A percentile compares a stretch with the other conserved stretches of the same genome.
Conservation (phyloP, 176 grass and related monocot genomes). For the Triticum monococcum region DNA sequence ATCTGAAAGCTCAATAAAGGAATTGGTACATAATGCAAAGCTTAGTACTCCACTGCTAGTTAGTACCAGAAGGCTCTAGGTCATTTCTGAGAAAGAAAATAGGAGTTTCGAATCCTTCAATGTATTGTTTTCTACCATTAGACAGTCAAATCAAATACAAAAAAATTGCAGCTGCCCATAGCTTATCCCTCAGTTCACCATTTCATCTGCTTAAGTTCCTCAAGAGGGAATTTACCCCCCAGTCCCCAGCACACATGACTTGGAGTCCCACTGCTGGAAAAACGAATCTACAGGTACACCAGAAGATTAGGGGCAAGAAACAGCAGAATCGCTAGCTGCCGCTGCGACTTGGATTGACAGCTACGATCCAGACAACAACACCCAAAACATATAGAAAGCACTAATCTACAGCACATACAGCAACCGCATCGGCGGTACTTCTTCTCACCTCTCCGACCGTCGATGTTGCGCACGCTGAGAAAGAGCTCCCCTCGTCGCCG, state of each 20-base stretch:
- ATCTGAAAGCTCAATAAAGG: background rate
- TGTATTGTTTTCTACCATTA: background rate
- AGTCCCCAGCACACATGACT: background rate
- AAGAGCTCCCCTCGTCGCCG: constrained; percentile 7
- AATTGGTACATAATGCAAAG: background rate
- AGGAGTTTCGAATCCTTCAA: background rate
- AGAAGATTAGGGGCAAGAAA: background rate
- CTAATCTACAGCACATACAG: background rate
- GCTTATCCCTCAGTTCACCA: background rate
- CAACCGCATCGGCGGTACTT: background rate
- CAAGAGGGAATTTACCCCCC: background rate
- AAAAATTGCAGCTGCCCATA: background rate
- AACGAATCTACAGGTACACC: background rate
- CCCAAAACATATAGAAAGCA: background rate
- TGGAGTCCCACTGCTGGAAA: background rate
- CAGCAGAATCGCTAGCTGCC: background rate
- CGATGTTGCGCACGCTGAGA: background rate
- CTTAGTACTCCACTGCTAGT: background rate
- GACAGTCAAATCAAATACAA: background rate
- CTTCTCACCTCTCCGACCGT: background rate
- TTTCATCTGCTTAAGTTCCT: background rate
- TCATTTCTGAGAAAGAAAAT: background rate
- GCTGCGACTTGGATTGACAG: background rate
- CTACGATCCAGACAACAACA: background rate
- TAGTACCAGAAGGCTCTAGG: background rate